Base-by-base conservation (phyloP, 73 alveolate genomes). In the Strombidium stylifer region DNA sequence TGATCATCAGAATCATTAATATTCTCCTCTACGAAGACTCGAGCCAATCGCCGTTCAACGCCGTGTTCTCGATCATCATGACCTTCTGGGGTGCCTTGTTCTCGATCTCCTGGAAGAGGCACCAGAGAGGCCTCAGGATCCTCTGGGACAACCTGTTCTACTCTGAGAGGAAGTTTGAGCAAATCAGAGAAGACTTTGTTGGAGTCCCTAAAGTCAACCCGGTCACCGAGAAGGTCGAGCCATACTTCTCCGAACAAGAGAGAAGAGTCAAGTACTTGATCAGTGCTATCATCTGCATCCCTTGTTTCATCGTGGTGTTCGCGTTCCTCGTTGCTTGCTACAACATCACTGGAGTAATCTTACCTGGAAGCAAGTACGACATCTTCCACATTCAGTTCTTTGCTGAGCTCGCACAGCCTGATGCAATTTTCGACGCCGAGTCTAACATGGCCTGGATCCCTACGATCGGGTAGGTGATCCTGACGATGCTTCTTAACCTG, bases 11-110 rank as follows among this genome's bases (percentile, higher is more conserved):
- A n/a, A 15, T 69, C 6, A 37, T 57, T 24, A 51, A 50, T 23
- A 32, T 42, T 19, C 46, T 25, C 8, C 48, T 37, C 20, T 47
- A 31, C 69, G 2, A 55, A 14, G 59, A 60, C 27, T 57, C 72
- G 8, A n/a, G n/a, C n/a, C n/a, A n/a, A n/a, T 6, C n/a, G n/a
- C 75, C 75, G n/a, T 44, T 60, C 1, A 57, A 57, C 31, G 18
- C 53, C 30, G 39, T 57, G 0, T 71, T 57, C 50, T 56, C 79
- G 2, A 16, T 78, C 32, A 41, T 51, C 30, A 62, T 78, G 42
- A 66, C 83, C 18, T 32, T 78, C 25, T 78, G 90, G 90, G 62
- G 74, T 10, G 49, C 78, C 7, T 57, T 78, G 11, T 68, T 78
- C 16, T 71, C 55, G 6, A 45, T 66, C 40, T 78, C 14, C 26